Evolutionary conservation across 208 protist genomes (phyloP).

Genomic region (Trypanosoma grayi): DNA sequence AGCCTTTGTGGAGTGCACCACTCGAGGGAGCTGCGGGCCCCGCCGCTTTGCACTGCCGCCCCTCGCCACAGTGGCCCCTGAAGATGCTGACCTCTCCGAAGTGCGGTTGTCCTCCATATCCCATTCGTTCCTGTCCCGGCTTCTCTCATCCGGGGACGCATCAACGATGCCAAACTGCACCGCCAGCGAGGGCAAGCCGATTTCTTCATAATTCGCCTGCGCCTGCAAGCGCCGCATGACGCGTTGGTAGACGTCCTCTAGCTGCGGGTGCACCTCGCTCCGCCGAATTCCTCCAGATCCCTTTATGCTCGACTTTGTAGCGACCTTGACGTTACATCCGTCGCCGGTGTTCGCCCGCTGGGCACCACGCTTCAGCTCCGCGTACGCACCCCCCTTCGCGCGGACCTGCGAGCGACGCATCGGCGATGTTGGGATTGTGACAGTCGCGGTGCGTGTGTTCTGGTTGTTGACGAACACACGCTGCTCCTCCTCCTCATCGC

Average conservation of each 20-base stretch:
- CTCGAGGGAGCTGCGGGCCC: not conserved
- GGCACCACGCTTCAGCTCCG: not conserved
- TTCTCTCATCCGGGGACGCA: constrained; percentile 10
- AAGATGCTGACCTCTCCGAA: not conserved
- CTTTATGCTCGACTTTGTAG: constrained; percentile 10
- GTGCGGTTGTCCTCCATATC: constrained; percentile 1
- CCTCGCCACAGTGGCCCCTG: not conserved
- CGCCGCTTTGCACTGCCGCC: not conserved
- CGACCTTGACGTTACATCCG: not conserved
- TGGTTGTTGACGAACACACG: constrained; percentile 87
- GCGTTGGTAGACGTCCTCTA: constrained; percentile 73
- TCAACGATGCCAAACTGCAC: constrained; percentile 66
- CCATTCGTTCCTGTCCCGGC: not conserved
- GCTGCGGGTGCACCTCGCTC: constrained; percentile 55
- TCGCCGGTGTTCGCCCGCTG: no score
- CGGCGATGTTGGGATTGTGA: constrained; percentile 37
- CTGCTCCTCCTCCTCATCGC: constrained; percentile 14
- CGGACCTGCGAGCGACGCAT: not conserved
- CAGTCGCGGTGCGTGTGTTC: constrained; percentile 62
- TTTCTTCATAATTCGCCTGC: constrained; percentile 77
- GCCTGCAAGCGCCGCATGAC: constrained; percentile 85
- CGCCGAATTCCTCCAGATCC: not conserved
- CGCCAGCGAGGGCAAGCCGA: constrained; percentile 39
- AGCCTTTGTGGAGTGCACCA: not conserved
- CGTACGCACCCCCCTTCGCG: not conserved